Base-by-base conservation (phyloP, 306 rosid genomes). In the Cyclanthera cordifolia region DNA sequence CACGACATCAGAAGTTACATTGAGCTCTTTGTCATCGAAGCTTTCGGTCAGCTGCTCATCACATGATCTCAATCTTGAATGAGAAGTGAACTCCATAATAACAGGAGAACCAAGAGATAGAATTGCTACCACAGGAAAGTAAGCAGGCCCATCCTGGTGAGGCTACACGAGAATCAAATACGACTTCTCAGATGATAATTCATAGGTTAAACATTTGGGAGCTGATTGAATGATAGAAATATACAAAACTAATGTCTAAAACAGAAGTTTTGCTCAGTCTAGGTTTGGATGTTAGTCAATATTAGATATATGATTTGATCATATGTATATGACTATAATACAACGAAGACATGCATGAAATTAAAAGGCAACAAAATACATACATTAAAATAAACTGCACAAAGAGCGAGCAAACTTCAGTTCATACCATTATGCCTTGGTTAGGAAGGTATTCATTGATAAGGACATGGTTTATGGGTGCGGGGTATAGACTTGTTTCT, bases 131-230 rank as follows among this genome's bases (percentile, higher is more conserved):
- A 85, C 96, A 2, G 97, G 97, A 78, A 83, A 86, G 77, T 91
- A 91, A 66, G 97, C 88, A 70, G 96, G 95, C 11, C 96, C 97
- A 49, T 91, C 97, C 64, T 88, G 97, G 74, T 88, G 97, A 63
- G 95, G 87, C 97, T 91, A 80, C 72, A 74, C 12, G 17, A 80
- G 72, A 75, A 64, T 52, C 64, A 65, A 67, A 13, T 2, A 53
- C 19, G 17, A 72, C 70, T 46, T 30, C 54, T 63, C 13, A 66
- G 71, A 72, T 30, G 74, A 50, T 3, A 41, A 64, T 61, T 39
- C 1, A 37, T 37, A 6, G 66, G 24, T 30, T 56, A 15, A 14
- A n/a, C 45, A 30, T 3, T 55, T 14, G 24, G 32, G 43, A 27
- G 34, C 14, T 58, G 15, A 37, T 15, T 28, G 17, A 16, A 58